Evolutionary conservation across 1,284 basidiomycete genomes (phyloP).

Genomic region (Stygiomarasmius scandens): DNA sequence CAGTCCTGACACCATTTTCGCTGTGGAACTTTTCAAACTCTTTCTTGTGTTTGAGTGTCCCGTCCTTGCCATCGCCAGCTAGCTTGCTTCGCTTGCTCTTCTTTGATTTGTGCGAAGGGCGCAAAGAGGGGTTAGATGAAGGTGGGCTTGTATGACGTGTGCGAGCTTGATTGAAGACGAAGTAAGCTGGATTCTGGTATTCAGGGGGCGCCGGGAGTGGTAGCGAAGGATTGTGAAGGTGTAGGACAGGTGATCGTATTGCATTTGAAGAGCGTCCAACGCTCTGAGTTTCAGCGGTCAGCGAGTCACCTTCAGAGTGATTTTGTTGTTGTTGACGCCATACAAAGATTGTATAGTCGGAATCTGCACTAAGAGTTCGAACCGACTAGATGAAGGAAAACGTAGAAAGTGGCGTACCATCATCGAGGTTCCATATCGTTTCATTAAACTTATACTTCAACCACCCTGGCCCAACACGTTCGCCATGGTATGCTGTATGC

Average conservation of each 20-base stretch:
- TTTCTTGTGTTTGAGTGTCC: slow-evolving; percentile 66
- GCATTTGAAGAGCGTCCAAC: slow-evolving; percentile 9
- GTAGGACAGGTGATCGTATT: slow-evolving; percentile 50
- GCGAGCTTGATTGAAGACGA: slow-evolving; percentile 55
- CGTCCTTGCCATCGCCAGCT: slow-evolving; percentile 36
- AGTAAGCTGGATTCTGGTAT: slow-evolving; percentile 72
- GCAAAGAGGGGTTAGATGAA: slow-evolving; percentile 25
- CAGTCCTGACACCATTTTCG: slow-evolving; percentile 92
- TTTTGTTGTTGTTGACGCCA: slow-evolving; percentile 56
- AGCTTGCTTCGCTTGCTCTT: slow-evolving; percentile 46
- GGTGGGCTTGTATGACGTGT: slow-evolving; percentile 22
- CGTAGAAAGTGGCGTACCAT: slow-evolving; percentile 46
- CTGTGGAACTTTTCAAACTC: slow-evolving; percentile 86
- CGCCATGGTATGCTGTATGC: slow-evolving; percentile 54
- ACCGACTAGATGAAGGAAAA: neutral
- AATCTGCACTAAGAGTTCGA: slow-evolving; percentile 45
- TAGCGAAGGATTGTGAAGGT: slow-evolving; percentile 62
- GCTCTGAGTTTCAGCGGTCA: slow-evolving; percentile 28
- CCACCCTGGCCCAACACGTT: slow-evolving; percentile 72
- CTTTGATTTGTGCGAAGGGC: slow-evolving; percentile 29
- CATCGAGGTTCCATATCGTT: slow-evolving; percentile 79
- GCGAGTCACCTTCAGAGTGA: slow-evolving; percentile 6
- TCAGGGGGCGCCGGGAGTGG: slow-evolving; percentile 61
- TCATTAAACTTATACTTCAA: slow-evolving; percentile 78
- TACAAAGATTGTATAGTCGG: slow-evolving; percentile 78